These are phyloP conservation scores for Trypanosoma grayi DNA, from an alignment of 208 protist genomes.

Conservation along the genomic window DNA sequence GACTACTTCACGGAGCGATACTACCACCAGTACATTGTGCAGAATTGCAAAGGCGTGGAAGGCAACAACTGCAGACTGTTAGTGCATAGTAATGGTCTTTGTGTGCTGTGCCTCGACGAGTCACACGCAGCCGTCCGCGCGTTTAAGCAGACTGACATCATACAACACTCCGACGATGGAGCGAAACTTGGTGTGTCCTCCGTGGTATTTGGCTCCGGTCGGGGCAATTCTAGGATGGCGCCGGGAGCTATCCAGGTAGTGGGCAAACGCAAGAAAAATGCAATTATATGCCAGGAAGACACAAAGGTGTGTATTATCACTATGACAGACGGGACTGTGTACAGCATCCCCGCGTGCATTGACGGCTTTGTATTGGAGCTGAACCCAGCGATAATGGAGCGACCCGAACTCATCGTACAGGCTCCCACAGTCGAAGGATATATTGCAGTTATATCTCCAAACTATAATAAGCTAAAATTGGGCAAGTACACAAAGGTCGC, in stretches of 20 bases:
- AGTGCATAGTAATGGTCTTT: constrained; percentile 86
- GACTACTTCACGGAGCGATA: constrained; percentile 81
- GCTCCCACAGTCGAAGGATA: constrained; percentile 69
- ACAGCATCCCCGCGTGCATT: constrained; percentile 67
- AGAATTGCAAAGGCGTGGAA: constrained; percentile 56
- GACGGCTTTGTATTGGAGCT: constrained; percentile 82
- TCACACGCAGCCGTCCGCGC: constrained; percentile 40
- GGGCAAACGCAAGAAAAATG: constrained; percentile 86
- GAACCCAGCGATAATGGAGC: constrained; percentile 52
- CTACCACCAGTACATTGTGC: constrained; percentile 71
- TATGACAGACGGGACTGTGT: constrained; percentile 45
- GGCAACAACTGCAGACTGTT: constrained; percentile 75
- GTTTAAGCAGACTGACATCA: no score
- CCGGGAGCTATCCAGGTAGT: constrained; percentile 58
- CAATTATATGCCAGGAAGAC: constrained; percentile 71
- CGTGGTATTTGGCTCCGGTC: constrained; percentile 43
- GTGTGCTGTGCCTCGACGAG: constrained; percentile 73
- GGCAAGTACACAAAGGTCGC: constrained; percentile 50
- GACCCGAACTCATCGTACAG: constrained; percentile 52
- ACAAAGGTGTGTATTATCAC: constrained; percentile 70
- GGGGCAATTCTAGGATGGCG: constrained; percentile 42
- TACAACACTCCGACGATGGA: background rate
- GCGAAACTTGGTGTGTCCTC: constrained; percentile 5
- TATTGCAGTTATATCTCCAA: constrained; percentile 75
- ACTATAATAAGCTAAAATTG: constrained; percentile 43